phyloP scores from a whole-genome alignment of 352 stramenopile species.

The Pythium aphanidermatum region DNA sequence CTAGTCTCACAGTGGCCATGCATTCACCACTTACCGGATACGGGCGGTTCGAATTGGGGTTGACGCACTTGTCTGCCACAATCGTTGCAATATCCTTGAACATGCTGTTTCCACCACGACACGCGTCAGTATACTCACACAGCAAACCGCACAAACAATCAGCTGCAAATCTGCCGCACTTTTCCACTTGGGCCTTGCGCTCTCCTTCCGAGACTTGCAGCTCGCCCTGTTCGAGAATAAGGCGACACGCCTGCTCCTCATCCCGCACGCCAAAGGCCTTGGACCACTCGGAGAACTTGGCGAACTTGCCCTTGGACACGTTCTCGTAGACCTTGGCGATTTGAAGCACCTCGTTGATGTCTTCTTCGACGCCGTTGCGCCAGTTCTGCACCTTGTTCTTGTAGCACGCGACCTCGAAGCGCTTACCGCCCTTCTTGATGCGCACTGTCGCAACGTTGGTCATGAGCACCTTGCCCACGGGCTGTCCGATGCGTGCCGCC shows the following conservation, averaged over 20 bases:
- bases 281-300: constrained; percentile 92
- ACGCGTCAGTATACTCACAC: neutral
- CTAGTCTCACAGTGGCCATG: no score
- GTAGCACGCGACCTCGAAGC: constrained; percentile 99
- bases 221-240: constrained; percentile 96
- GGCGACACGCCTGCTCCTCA: constrained; percentile 86
- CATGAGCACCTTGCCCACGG: constrained; percentile 84
- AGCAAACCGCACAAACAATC: neutral
- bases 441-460: constrained; percentile 98
- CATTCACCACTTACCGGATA: constrained; percentile 89
- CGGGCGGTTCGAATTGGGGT: constrained; percentile 91
- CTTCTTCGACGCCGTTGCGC: constrained; percentile 96
- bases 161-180: constrained; percentile 28
- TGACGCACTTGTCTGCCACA: constrained; percentile 96
- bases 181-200: constrained; percentile 89
- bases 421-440: constrained; percentile 92
- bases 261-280: constrained; percentile 93
- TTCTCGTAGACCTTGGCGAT: constrained; percentile 97
- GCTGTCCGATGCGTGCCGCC: constrained; percentile 55
- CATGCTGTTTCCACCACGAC: constrained; percentile 44
- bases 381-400: constrained; percentile 99
- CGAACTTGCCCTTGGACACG: constrained; percentile 95
- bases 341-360: constrained; percentile 98
- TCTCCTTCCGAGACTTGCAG: constrained; percentile 97
- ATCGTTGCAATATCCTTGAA: constrained; percentile 96